Evolutionary conservation across 169 alveolate species (phyloP), one percentile per base, ranked within the genome.

Genomic region (Eimeria brunetti): DNA sequence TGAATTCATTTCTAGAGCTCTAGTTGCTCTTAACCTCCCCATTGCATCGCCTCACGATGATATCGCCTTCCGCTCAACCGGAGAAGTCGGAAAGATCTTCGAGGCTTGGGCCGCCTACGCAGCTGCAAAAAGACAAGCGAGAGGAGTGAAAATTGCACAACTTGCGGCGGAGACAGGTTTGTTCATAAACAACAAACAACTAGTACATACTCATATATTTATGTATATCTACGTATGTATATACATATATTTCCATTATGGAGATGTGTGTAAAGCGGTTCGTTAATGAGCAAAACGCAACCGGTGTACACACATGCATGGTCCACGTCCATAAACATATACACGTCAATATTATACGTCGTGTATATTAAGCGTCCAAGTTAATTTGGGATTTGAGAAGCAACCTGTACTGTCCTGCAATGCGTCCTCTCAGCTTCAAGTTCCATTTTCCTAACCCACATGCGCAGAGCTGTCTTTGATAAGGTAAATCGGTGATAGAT

Each of bases 21-120:
- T 91, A 44, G 73, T 78, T 22, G n/a, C 95, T 62, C 12, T 91
- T 14, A 91, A 91, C 91, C 51, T 80, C 20, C 56, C 90, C 12
- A 83, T 83, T 7, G 51, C 90, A 24, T 41, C 67, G 11, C 90
- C 90, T 16, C 58, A 12, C 7, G 62, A 83, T 24, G 90, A 83
- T 27, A 83, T 83, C 27, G 90, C 76, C 27, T 56, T 83, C 33
- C 49, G 53, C 53, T 83, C 75, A 0, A 4, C 49, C 9, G 90
- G 75, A 8, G 56, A 41, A 7, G 90, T 9, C 38, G 53, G 76
- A 22, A 18, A 27, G 46, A 76, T n/a, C 14, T 83, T 83, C 76
- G 56, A 83, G 58, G n/a, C 44, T 27, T 83, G 75, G 90, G 56
- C 33, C 14, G n/a, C 51, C 9, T 56, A 2, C 33, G 51, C 76